Evolutionary conservation across 441 rosid species (phyloP).

Genomic region (Pelargonium cotyledonis): DNA sequence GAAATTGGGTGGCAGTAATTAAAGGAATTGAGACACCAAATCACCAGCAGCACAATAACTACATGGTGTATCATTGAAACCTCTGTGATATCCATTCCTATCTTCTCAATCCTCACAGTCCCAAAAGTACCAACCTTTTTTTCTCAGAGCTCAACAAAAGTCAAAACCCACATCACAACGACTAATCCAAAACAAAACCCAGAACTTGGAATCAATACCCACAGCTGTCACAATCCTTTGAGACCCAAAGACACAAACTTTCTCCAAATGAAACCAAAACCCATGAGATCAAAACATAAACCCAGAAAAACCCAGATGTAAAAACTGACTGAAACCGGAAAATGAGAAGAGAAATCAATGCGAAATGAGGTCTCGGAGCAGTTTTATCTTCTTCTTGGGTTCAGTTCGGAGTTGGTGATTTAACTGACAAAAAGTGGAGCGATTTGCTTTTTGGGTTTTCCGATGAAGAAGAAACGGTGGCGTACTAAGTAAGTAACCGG

Average conservation of each 20-base stretch:
- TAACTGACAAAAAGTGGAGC: neutral
- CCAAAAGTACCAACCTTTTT: neutral
- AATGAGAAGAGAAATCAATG: neutral
- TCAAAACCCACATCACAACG: too few relatives aligned
- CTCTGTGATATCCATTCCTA: conserved; percentile 19
- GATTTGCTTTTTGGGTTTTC: conserved; percentile 2
- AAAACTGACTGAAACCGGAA: neutral
- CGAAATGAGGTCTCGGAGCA: neutral
- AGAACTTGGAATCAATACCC: neutral
- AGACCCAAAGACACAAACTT: neutral
- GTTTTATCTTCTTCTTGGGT: neutral
- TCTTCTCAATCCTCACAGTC: neutral
- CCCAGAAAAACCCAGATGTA: neutral
- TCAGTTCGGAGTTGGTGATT: neutral
- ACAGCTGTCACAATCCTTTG: neutral
- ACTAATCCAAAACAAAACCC: neutral
- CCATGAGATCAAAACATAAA: neutral
- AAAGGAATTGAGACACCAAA: conserved; percentile 19
- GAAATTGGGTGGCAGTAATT: conserved; percentile 15
- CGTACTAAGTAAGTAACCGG: neutral
- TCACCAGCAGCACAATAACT: conserved; percentile 18
- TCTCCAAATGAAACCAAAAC: neutral
- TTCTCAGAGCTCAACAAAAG: too few relatives aligned
- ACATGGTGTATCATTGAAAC: conserved; percentile 25
- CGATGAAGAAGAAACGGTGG: conserved; percentile 1